These are phyloP conservation scores for Chlorencoelia australis DNA, from an alignment of 2,329 filamentous ascomycete genomes.

Conservation along the genomic window DNA sequence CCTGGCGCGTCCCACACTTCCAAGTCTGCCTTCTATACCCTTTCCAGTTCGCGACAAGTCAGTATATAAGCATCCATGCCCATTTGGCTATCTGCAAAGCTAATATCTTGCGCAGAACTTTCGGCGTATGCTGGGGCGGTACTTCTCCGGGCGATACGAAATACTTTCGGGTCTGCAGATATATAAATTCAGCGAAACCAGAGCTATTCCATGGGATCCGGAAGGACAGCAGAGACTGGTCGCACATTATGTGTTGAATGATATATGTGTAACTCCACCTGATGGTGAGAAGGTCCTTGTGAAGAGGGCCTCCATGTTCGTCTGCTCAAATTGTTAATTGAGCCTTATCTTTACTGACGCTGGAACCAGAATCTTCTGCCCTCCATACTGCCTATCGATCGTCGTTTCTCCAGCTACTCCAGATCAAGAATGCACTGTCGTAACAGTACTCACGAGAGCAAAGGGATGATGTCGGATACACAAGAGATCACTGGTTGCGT, in stretches of 20 bases:
- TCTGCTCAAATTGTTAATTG: not conserved
- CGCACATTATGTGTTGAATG: not conserved
- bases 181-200: not conserved
- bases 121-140: not conserved
- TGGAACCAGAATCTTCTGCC: conserved; percentile 1
- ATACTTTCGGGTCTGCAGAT: not conserved
- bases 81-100: not conserved
- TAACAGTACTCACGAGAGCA: not conserved
- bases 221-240: not conserved
- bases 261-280: not conserved
- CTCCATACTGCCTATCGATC: not conserved
- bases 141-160: not conserved
- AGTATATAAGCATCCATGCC: not conserved
- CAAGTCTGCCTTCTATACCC: not conserved
- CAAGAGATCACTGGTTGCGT: not conserved
- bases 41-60: not conserved
- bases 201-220: not conserved
- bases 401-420: conserved; percentile 1
- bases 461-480: not conserved
- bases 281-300: not conserved
- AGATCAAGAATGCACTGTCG: not conserved
- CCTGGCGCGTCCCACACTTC: not conserved
- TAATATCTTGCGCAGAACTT: not conserved
- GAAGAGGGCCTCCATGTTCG: not conserved
- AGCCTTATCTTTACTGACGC: conserved; percentile 1